Percentiles rank a stretch among this genome's conserved stretches.
Conservation (phyloP, 148 eudicot genomes). For the Camellia sinensis region DNA sequence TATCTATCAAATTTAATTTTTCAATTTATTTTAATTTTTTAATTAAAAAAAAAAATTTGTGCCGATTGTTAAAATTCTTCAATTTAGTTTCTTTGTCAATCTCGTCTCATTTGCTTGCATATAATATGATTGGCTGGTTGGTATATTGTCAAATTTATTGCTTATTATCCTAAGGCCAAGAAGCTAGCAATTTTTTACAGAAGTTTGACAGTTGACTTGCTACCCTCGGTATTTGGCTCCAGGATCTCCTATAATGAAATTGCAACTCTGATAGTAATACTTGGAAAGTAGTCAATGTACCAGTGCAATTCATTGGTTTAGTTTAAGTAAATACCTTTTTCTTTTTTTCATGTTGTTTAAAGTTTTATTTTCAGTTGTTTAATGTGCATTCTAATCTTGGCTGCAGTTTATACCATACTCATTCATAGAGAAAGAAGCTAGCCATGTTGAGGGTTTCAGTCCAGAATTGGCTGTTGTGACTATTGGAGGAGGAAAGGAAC, state of each 20-base stretch:
- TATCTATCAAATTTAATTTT: neutral
- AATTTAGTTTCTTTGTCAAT: neutral
- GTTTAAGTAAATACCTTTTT: neutral
- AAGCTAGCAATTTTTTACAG: neutral
- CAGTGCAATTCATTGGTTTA: neutral
- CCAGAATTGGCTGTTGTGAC: constrained; percentile 98
- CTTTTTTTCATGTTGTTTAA: neutral
- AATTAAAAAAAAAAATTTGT: no score
- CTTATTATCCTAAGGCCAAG: neutral
- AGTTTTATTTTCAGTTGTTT: neutral
- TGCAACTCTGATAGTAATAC: neutral
- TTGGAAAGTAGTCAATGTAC: neutral
- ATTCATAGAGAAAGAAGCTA: constrained; percentile 98
- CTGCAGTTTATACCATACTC: constrained; percentile 97
- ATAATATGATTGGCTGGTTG: neutral
- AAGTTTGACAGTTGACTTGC: neutral
- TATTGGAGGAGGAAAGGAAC: constrained; percentile 97
- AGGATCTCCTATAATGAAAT: neutral
- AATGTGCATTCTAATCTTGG: constrained; percentile 1
- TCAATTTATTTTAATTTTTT: no score
- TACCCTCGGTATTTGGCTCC: neutral
- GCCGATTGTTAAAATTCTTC: neutral
- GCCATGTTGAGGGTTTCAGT: constrained; percentile 99
- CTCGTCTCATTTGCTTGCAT: neutral
- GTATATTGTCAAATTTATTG: neutral